A percentile compares a stretch with the other conserved stretches of the same genome.
Evolutionary conservation across 2,329 filamentous ascomycete genomes (phyloP).

Genomic region (Botrytis paeoniae): DNA sequence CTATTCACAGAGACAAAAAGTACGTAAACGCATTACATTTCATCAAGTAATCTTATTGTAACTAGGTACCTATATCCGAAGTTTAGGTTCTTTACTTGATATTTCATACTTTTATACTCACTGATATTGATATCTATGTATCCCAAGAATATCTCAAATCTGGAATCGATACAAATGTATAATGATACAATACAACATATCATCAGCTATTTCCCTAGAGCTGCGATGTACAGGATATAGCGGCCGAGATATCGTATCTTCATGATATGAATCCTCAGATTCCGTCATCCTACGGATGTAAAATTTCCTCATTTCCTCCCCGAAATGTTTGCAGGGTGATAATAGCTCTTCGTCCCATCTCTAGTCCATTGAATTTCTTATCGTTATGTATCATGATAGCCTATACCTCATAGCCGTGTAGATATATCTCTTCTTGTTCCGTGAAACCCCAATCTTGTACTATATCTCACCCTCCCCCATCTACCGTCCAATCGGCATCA

Average conservation of each 20-base stretch:
- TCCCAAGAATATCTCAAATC: too few species aligned
- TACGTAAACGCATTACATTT: too few species aligned
- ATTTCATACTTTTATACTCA: too few species aligned
- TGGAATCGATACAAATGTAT: too few species aligned
- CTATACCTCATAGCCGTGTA: neutral
- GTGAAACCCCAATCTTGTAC: neutral
- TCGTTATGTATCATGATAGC: neutral
- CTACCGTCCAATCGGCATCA: constrained; percentile 80
- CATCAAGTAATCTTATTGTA: too few species aligned
- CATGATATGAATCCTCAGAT: accelerated
- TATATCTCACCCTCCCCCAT: neutral
- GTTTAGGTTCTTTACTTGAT: too few species aligned
- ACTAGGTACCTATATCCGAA: too few species aligned
- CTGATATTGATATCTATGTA: too few species aligned
- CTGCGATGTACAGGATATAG: too few species aligned
- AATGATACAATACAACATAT: too few species aligned
- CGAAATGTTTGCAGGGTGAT: neutral
- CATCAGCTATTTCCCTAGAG: too few species aligned
- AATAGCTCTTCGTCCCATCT: neutral
- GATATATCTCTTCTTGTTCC: neutral
- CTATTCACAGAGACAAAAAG: too few species aligned
- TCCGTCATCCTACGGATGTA: accelerated
- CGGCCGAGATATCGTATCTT: neutral
- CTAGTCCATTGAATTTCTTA: neutral
- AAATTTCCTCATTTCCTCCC: accelerated